Base-by-base conservation (phyloP, 805 yeast species). In the Jamesozyma hellenica region DNA sequence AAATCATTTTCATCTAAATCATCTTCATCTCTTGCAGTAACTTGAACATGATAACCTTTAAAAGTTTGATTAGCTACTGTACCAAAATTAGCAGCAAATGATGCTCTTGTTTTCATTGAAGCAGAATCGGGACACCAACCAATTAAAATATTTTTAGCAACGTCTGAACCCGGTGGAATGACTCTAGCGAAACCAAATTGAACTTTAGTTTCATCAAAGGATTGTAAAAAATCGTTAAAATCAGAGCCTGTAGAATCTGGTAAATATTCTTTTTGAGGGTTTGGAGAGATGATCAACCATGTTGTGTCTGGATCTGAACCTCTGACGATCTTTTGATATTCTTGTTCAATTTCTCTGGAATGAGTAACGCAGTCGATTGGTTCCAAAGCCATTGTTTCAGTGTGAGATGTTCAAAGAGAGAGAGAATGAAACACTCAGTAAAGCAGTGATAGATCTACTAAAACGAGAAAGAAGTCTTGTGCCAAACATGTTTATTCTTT, bases 61-160 rank as follows among this genome's bases (percentile, higher is more conserved):
- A 83, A 69, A 16, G 76, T 67, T 43, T 71, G 76, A 36, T 58
- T 57, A 21, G 87, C 75, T 16, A 83, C 82, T 31, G 79, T 83
- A 31, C 84, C 86, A 49, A 82, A 79, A 60, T 82, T 83, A 44
- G 76, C 65, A 21, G 90, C 87, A 63, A 79, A 83, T 1, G 87
- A 78, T 34, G 84, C 72, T 51, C 86, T 74, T 21, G 80, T 69
- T 56, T 79, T 82, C 55, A 68, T 70, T 47, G 96, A 94, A 17
- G 95, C 88, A 41, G 90, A 84, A 61, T 92, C 97, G 6, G 98
- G 98, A 65, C 95, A 84, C 96, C 96, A 90, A 38, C 96, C 97
- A 29, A 92, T 70, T 35, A 92, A 67, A 26, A 90, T 73, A 48
- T 84, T 69, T 67, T 92, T 92, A 54, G 75, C 74, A 28, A 92